A percentile compares a stretch with the other conserved stretches of the same genome.
Evolutionary conservation across 2,329 filamentous ascomycete species (phyloP).

Genomic region (Diplodia mutila): DNA sequence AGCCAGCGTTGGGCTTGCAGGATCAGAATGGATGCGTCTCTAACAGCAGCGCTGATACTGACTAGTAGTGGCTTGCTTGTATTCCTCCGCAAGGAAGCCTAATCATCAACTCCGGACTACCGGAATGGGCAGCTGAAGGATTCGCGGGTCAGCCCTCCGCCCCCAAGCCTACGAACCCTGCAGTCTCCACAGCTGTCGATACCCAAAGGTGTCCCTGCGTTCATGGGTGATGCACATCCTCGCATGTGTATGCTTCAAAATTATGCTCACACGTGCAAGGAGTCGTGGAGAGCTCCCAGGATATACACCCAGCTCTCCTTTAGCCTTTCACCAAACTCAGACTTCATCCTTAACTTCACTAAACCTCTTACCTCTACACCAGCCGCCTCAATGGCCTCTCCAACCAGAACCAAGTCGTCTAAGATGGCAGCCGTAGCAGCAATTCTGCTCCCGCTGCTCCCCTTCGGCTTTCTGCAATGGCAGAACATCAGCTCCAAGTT

Average conservation of each 20-base stretch:
- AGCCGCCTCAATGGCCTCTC: not conserved
- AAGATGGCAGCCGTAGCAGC: not conserved
- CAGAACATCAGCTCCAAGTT: constrained; percentile 6
- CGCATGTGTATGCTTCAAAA: not conserved
- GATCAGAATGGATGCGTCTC: not conserved
- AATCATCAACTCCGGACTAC: not conserved
- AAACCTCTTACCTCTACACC: not conserved
- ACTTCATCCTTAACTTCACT: not conserved
- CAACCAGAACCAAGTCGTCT: not conserved
- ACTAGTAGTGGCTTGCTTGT: not conserved
- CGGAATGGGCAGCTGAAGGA: not conserved
- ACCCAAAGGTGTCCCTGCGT: not conserved
- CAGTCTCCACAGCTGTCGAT: not conserved
- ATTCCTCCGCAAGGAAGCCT: not conserved
- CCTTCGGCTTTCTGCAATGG: constrained; percentile 5
- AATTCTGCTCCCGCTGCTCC: not conserved
- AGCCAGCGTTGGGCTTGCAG: not conserved
- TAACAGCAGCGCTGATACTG: not conserved
- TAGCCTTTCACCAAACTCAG: not conserved
- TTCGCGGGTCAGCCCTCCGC: not conserved
- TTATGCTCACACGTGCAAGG: not conserved
- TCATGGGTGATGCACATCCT: not conserved
- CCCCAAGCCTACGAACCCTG: not conserved
- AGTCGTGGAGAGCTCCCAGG: not conserved
- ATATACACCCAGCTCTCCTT: not conserved